phyloP scores from a whole-genome alignment of 1,139 yeast genomes.

The Fermentozyma sake region DNA sequence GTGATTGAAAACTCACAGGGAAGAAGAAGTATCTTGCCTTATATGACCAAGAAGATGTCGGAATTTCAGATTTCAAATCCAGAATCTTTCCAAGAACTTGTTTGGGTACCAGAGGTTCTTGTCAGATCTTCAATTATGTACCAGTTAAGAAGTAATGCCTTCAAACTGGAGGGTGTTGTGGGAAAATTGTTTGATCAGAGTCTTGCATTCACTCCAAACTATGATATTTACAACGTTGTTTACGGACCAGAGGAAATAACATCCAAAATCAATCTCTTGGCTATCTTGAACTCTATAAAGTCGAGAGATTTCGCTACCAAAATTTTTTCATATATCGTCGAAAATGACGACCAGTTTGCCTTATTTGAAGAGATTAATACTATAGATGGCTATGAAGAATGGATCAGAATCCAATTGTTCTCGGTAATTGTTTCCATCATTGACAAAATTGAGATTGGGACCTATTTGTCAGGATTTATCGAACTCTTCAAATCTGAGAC shows the following conservation, averaged over 20 bases:
- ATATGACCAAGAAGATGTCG: slow-evolving; percentile 43
- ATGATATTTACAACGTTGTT: slow-evolving; percentile 40
- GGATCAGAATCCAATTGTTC: slow-evolving; percentile 55
- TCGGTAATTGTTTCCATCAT: slow-evolving; percentile 44
- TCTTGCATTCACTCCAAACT: slow-evolving; percentile 19
- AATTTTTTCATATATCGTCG: slow-evolving; percentile 40
- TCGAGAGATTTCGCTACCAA: slow-evolving; percentile 30
- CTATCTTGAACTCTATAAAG: slow-evolving; percentile 35
- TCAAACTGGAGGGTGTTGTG: slow-evolving; percentile 56
- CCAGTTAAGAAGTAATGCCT: slow-evolving; percentile 56
- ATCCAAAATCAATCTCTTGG: slow-evolving; percentile 47
- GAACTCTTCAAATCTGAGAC: slow-evolving; percentile 46
- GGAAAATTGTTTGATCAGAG: slow-evolving; percentile 45
- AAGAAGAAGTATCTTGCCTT: slow-evolving; percentile 67
- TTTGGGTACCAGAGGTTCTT: slow-evolving; percentile 56
- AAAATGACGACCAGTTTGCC: slow-evolving; percentile 35
- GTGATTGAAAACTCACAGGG: slow-evolving; percentile 52
- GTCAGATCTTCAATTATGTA: slow-evolving; percentile 41
- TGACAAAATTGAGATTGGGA: slow-evolving; percentile 17
- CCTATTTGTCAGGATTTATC: slow-evolving; percentile 19
- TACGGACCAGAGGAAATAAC: slow-evolving; percentile 63
- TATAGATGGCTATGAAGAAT: slow-evolving; percentile 67
- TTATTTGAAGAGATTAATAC: slow-evolving; percentile 48
- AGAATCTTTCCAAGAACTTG: slow-evolving; percentile 30
- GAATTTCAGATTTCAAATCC: slow-evolving; percentile 31